Evolutionary conservation across 148 eudicot genomes (phyloP).

Genomic region (Rhododendron griersonianum): DNA sequence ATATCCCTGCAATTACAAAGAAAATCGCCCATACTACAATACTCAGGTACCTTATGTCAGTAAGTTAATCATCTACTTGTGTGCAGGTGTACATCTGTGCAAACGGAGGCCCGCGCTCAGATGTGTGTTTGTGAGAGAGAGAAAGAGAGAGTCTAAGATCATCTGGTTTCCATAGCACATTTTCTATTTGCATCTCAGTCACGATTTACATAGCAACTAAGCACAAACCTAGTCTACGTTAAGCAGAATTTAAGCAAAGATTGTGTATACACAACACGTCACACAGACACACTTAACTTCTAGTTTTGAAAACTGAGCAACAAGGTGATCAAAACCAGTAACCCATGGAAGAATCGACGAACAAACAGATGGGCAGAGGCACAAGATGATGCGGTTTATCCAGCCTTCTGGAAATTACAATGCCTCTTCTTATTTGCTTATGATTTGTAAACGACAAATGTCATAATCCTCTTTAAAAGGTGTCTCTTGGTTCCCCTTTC

Average conservation of each 20-base stretch:
- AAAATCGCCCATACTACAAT: not conserved
- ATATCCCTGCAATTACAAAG: not conserved
- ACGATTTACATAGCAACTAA: not conserved
- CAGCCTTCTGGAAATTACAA: not conserved
- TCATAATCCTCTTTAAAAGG: not conserved
- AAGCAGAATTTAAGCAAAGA: not conserved
- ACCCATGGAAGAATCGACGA: not conserved
- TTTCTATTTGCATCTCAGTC: not conserved
- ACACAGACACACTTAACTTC: not conserved
- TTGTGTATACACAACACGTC: not conserved
- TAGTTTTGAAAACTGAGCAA: not conserved
- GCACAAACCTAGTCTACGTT: not conserved
- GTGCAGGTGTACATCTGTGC: not conserved
- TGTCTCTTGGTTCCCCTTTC: not conserved
- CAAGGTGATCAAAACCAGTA: not conserved
- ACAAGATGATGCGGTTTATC: not conserved
- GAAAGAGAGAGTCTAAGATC: not conserved
- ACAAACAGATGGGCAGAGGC: not conserved
- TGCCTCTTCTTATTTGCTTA: not conserved
- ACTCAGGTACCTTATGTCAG: not conserved
- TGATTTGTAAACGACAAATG: not conserved
- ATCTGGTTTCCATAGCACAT: not conserved
- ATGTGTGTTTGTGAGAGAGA: not conserved
- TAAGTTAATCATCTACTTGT: not conserved
- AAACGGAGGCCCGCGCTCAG: not conserved